Evolutionary conservation across 1,139 yeast genomes (phyloP), one percentile per base, ranked within the genome.

Genomic region (Yamadazyma buinensis): DNA sequence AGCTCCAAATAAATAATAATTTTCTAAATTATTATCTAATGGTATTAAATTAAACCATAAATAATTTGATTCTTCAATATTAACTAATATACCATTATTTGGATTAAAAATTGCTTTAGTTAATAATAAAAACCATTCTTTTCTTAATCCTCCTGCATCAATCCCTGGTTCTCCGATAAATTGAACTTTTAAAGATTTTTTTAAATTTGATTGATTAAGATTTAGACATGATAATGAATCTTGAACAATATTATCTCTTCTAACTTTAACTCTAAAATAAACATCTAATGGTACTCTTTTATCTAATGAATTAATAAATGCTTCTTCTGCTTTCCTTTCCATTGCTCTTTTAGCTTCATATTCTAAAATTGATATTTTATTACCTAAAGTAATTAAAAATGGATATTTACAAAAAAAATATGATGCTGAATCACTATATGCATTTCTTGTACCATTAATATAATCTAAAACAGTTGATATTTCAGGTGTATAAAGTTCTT

Each of bases 141-240:
- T 90, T 45, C 81, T 77, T 40, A 90, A 66, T 0, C 98, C 98
- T 1, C 97, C 98, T 0, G 88, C 97, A 62, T 92, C 98, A 15
- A 90, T 72, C 0, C 97, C 97, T 0, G 92, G 94, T 51, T 92
- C 97, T 36, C 80, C 80, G 3, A 82, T 57, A 55, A 92, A 92
- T 48, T 84, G 90, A 10, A 92, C 83, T 43, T 78, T 70, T 20
- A 90, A 59, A 3, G 87, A 75, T 52, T 88, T 90, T 50, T 83
- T 80, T 41, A 90, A 64, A 47, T 85, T 87, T 10, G 59, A 57
- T 29, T 73, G 76, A 47, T 80, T 76, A 9, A 59, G 52, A 36
- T 76, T 75, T 25, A 90, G 78, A 37, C 77, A 69, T n/a, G 69
- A 62, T 23, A 92, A 59, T 1, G 97, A 86, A 55, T 92, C 98